Base-by-base conservation (phyloP, 1,284 basidiomycete species). In the Pterulicium gracile region DNA sequence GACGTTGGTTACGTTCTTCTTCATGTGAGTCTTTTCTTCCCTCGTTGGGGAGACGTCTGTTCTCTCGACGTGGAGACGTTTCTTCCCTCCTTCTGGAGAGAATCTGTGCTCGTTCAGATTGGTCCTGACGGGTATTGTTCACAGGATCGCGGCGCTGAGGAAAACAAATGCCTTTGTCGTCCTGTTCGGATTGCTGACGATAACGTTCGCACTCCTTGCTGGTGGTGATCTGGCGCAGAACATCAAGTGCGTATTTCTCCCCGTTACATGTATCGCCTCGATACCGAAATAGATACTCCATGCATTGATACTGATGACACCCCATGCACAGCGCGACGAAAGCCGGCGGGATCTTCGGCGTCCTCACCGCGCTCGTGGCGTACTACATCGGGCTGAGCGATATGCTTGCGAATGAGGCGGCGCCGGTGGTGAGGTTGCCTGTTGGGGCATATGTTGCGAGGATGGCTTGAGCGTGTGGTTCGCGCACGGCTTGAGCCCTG, bases 291-390 rank as follows among this genome's bases (percentile, higher is more conserved):
- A n/a, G n/a, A n/a, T n/a, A n/a, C n/a, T n/a, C n/a, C n/a, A n/a
- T n/a, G n/a, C n/a, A n/a, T n/a, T n/a, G n/a, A n/a, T n/a, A n/a
- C n/a, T n/a, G n/a, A n/a, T n/a, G n/a, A n/a, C n/a, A 4, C 2
- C 48, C 44, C 10, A 42, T 60, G 12, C 48, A 43, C 58, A 83
- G 67, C 2, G 24, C 60, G 0, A 51, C 49, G 36, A 68, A 77
- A 55, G 85, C 81, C 2, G 90, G 88, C 40, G 91, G 91, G 46
- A 76, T 63, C 1, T 61, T 89, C 23, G 91, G 90, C 23, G 69
- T 81, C 47, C 51, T 81, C 47, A 83, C 84, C 17, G 81, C 80
- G 0, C 59, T 75, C 50, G 60, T 84, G 53, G 85, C 82, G 14
- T 86, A 75, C 65, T 86, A 86, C 57, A 68, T 72, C 42, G 84